phyloP scores from a whole-genome alignment of 2,329 filamentous ascomycete species.

The Ramichloridium luteum region DNA sequence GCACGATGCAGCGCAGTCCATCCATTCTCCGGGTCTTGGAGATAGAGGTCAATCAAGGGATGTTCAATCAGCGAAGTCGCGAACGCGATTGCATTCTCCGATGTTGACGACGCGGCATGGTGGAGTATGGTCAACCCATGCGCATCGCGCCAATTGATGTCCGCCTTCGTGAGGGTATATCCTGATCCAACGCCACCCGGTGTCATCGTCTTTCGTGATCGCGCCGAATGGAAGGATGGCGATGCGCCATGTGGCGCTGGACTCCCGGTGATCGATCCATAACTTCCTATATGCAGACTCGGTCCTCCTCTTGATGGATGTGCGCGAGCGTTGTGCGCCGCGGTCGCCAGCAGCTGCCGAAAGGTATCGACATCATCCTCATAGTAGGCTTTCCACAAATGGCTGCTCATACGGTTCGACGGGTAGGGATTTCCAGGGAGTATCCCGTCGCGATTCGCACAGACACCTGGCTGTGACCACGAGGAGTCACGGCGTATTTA shows the following conservation, averaged over 20 bases:
- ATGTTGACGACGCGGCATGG: slow-evolving; percentile 65
- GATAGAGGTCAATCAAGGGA: slow-evolving; percentile 71
- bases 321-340: slow-evolving; percentile 46
- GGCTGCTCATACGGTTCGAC: slow-evolving; percentile 69
- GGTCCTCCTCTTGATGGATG: slow-evolving; percentile 29
- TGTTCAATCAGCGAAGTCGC: slow-evolving; percentile 70
- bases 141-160: slow-evolving; percentile 76
- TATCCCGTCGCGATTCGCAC: slow-evolving; percentile 42
- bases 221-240: slow-evolving; percentile 27
- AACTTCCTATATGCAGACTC: slow-evolving; percentile 16
- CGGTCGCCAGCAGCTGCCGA: slow-evolving; percentile 70
- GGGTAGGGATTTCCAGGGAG: slow-evolving; percentile 22
- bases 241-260: slow-evolving; percentile 35
- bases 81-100: slow-evolving; percentile 58
- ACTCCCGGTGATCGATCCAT: slow-evolving; percentile 28
- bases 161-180: slow-evolving; percentile 42
- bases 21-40: slow-evolving; percentile 79
- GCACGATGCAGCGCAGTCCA: slow-evolving; percentile 93
- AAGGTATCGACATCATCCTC: slow-evolving; percentile 97
- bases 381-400: slow-evolving; percentile 93
- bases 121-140: slow-evolving; percentile 73
- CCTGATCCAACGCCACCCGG: slow-evolving; percentile 39
- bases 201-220: slow-evolving; percentile 21
- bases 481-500: slow-evolving; percentile 79
- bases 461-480: slow-evolving; percentile 85